Evolutionary conservation across 2,329 filamentous ascomycete species (phyloP), one percentile per base, ranked within the genome.

Genomic region (Paecilomyces niveus): DNA sequence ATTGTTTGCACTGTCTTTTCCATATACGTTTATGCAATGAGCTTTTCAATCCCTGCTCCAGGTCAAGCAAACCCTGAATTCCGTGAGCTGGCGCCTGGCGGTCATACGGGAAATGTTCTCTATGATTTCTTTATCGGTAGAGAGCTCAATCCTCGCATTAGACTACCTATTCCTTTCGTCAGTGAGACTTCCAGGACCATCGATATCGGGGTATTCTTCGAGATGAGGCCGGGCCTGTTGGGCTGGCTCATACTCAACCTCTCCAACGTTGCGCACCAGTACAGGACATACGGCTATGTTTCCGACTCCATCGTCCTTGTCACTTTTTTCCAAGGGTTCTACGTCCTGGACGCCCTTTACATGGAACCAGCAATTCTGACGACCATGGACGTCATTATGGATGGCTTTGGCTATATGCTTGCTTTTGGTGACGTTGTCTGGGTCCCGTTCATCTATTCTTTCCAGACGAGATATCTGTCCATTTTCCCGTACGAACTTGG

Each of bases 111-210:
- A 59, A 97, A 96, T 74, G 78, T 91, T 62, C 76, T 97, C 39
- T 97, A 97, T 73, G 93, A 97, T 75, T 97, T 91, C 86, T 97
- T 92, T 77, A 97, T 97, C 64, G 93, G 93, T 21, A 89, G 93
- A 29, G 93, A 97, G 74, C 85, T 97, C 61, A 97, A 97, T 76
- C 93, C 93, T 2, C 90, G 92, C 54, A 75, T 95, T 60, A 85
- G 63, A 21, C 62, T 79, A 26, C 75, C 82, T 0, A 77, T 96
- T 24, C 92, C 92, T 1, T 73, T 95, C 54, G 81, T 96, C 63
- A 90, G 91, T 59, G 75, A 78, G 54, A 65, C 70, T 21, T 70
- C 73, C 18, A 70, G 72, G 11, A 89, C 91, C 66, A 82, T 97
- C 54, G 93, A 97, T 70, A 88, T 97, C 75, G 97, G 97, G 76